These are phyloP conservation scores for Lachancea kluyveri DNA, from an alignment of 805 yeast genomes.

Conservation along the genomic window DNA sequence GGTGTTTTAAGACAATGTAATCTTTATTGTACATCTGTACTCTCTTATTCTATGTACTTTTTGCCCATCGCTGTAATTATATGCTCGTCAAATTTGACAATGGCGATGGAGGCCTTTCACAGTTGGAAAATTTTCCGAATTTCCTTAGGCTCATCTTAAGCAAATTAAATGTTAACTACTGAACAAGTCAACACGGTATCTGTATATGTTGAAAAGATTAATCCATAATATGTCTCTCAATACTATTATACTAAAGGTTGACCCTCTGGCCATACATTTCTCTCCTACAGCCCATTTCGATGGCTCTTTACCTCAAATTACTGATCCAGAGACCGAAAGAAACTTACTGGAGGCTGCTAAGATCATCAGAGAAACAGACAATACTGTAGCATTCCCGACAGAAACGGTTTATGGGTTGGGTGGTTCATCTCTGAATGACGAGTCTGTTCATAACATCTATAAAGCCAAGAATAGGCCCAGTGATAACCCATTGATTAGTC, in stretches of 20 bases:
- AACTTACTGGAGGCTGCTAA: constrained; percentile 55
- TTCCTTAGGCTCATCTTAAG: too few relatives aligned
- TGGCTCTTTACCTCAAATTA: constrained; percentile 38
- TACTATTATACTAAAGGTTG: constrained; percentile 49
- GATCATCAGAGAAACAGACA: constrained; percentile 41
- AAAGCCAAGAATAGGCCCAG: constrained; percentile 89
- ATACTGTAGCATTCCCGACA: constrained; percentile 89
- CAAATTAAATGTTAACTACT: too few relatives aligned
- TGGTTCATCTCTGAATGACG: constrained; percentile 72
- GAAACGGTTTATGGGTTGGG: constrained; percentile 97
- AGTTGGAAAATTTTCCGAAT: too few relatives aligned
- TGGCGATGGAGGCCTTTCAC: too few relatives aligned
- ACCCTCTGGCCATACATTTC: constrained; percentile 47
- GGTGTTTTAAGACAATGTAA: too few relatives aligned
- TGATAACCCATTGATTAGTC: constrained; percentile 91
- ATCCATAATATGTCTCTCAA: constrained; percentile 15
- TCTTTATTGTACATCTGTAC: too few relatives aligned
- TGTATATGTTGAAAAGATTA: constrained; percentile 7
- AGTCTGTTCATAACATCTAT: constrained; percentile 71
- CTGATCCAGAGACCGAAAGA: constrained; percentile 45
- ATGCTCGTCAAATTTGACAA: too few relatives aligned
- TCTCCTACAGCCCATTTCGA: constrained; percentile 29
- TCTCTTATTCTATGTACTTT: too few relatives aligned
- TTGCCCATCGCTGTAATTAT: too few relatives aligned
- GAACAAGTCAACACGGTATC: too few relatives aligned